Conservation (phyloP, 2,329 filamentous ascomycete genomes). For the Cladosporium cucumerinum region DNA sequence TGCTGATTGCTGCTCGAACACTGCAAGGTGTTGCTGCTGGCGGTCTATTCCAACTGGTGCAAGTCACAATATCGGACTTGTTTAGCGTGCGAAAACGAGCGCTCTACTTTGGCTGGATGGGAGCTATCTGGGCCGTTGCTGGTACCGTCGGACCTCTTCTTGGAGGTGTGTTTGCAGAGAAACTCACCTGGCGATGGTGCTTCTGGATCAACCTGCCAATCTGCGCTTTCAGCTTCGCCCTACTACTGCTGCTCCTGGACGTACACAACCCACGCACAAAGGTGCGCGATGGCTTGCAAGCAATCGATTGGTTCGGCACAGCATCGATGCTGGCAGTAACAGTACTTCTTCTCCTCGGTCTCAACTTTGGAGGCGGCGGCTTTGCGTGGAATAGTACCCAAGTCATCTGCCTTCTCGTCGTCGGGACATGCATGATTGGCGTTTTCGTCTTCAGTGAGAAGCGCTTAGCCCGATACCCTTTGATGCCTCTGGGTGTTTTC, state of each 20-base stretch:
- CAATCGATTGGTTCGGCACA: constrained; percentile 55
- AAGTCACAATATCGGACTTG: constrained; percentile 54
- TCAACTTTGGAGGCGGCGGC: constrained; percentile 53
- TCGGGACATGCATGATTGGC: constrained; percentile 51
- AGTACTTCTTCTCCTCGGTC: constrained; percentile 51
- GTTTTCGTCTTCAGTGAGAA: constrained; percentile 72
- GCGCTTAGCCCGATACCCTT: constrained; percentile 64
- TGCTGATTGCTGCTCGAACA: constrained; percentile 53
- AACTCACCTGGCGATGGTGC: constrained; percentile 52
- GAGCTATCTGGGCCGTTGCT: constrained; percentile 55
- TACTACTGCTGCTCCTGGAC: constrained; percentile 53
- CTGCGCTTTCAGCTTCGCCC: constrained; percentile 46
- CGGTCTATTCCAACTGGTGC: constrained; percentile 51
- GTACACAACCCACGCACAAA: constrained; percentile 54
- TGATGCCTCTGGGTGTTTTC: constrained; percentile 75
- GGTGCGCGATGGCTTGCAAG: constrained; percentile 47
- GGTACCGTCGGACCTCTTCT: constrained; percentile 52
- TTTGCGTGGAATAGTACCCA: constrained; percentile 55
- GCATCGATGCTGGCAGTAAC: constrained; percentile 51
- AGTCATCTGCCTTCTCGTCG: constrained; percentile 54
- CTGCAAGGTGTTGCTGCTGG: constrained; percentile 55
- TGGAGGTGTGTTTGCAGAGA: constrained; percentile 49
- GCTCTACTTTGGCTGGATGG: constrained; percentile 51
- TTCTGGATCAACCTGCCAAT: constrained; percentile 57
- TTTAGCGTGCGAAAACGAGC: constrained; percentile 44